Percentiles rank a stretch among this genome's conserved stretches.
phyloP scores from a whole-genome alignment of 192 early-diverging fungal genomes.

The Coemansia sp. region DNA sequence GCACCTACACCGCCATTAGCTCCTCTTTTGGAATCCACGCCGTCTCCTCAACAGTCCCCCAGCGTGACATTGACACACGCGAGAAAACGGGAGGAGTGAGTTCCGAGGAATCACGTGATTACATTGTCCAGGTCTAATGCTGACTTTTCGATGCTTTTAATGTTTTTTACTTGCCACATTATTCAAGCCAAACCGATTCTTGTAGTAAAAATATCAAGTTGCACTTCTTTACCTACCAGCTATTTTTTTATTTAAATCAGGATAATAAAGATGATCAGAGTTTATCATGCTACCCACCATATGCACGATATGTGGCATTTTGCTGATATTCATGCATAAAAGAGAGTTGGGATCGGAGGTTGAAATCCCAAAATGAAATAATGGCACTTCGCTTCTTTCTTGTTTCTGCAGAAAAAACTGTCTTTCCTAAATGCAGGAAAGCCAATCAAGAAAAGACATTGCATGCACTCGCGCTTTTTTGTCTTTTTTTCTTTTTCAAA shows the following conservation, averaged over 20 bases:
- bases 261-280: background rate
- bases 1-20: background rate
- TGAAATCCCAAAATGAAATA: background rate
- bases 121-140: constrained; percentile 12
- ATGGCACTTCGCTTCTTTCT: background rate
- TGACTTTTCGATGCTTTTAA: background rate
- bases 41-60: constrained; percentile 1
- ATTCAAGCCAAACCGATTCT: too few relatives aligned
- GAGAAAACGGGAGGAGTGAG: constrained; percentile 25
- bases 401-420: background rate
- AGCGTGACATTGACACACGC: constrained; percentile 39
- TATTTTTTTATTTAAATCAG: background rate
- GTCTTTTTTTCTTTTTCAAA: background rate
- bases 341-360: background rate
- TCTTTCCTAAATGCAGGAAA: too few relatives aligned
- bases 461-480: background rate
- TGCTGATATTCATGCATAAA: background rate
- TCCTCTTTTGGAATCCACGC: background rate
- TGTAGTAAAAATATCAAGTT: too few relatives aligned
- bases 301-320: constrained; percentile 1
- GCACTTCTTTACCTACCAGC: background rate
- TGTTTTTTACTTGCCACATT: too few relatives aligned
- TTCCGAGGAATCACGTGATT: constrained; percentile 29
- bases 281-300: background rate
- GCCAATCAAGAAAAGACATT: too few relatives aligned